Evolutionary conservation across 75 land plant species (phyloP).

Genomic region (Selaginella tamariscina): DNA sequence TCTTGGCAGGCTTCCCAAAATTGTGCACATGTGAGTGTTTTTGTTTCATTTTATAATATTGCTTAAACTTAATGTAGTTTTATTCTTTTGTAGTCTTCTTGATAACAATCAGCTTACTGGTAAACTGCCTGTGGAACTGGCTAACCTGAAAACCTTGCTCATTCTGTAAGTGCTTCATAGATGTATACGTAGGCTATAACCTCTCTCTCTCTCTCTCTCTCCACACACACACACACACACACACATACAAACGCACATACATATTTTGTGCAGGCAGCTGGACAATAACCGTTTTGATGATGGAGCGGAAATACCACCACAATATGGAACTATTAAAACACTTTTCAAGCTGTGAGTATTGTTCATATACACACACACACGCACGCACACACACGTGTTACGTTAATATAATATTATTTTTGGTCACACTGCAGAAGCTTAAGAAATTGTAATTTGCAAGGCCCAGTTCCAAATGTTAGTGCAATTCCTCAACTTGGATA

Average conservation of each 20-base stretch:
- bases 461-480: background rate
- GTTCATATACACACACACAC: background rate
- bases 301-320: slow-evolving; percentile 28
- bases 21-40: slow-evolving; percentile 48
- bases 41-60: background rate
- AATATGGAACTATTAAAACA: slow-evolving; percentile 31
- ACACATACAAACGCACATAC: background rate
- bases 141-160: slow-evolving; percentile 28
- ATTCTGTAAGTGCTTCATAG: slow-evolving; percentile 48
- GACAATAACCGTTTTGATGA: slow-evolving; percentile 68
- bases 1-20: slow-evolving; percentile 37
- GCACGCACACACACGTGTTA: background rate
- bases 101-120: slow-evolving; percentile 80
- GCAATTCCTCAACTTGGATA: background rate
- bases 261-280: slow-evolving; percentile 48
- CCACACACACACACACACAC: background rate
- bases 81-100: slow-evolving; percentile 41
- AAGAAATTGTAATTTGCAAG: background rate
- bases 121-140: slow-evolving; percentile 48
- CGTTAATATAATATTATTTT: background rate
- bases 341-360: slow-evolving; percentile 47
- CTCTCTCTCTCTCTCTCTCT: background rate
- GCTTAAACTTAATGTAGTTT: background rate
- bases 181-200: background rate
- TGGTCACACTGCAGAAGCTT: slow-evolving; percentile 3